Conservation (phyloP, 306 rosid species). For the Benincasa hispida region DNA sequence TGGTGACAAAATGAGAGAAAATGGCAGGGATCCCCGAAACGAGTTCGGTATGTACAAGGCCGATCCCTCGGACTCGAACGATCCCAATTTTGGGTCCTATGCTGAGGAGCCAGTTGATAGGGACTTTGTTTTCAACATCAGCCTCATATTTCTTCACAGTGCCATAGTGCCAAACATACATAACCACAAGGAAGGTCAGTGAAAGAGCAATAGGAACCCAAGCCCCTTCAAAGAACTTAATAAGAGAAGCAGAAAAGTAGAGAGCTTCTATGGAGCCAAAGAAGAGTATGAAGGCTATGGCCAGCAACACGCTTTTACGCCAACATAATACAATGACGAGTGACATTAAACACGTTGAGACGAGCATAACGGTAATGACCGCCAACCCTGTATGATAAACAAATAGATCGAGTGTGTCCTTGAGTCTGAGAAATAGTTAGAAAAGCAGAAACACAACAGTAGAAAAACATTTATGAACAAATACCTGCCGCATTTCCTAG, state of each 20-base stretch:
- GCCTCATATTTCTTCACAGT: slow-evolving; percentile 81
- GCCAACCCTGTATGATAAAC: slow-evolving; percentile 59
- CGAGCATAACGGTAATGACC: slow-evolving; percentile 90
- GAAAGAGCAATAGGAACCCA: slow-evolving; percentile 97
- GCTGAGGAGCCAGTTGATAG: slow-evolving; percentile 88
- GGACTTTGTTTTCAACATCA: slow-evolving; percentile 89
- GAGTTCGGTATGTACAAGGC: slow-evolving; percentile 90
- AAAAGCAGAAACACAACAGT: not conserved
- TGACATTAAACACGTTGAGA: slow-evolving; percentile 89
- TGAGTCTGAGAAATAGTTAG: not conserved
- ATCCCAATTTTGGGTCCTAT: slow-evolving; percentile 77
- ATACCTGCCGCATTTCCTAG: slow-evolving; percentile 96
- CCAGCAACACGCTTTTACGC: slow-evolving; percentile 45
- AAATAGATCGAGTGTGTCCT: not conserved
- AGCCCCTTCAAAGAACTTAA: slow-evolving; percentile 88
- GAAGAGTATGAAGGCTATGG: slow-evolving; percentile 65
- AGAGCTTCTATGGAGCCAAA: slow-evolving; percentile 93
- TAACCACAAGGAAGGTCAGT: slow-evolving; percentile 56
- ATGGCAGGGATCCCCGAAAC: slow-evolving; percentile 91
- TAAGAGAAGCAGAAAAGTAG: slow-evolving; percentile 92
- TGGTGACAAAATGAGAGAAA: slow-evolving; percentile 92
- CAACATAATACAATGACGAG: slow-evolving; percentile 87
- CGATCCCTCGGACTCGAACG: slow-evolving; percentile 84
- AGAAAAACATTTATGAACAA: not conserved
- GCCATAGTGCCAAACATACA: slow-evolving; percentile 97